Evolutionary conservation across 73 alveolate genomes (phyloP).

Genomic region (Paramecium primaurelia): DNA sequence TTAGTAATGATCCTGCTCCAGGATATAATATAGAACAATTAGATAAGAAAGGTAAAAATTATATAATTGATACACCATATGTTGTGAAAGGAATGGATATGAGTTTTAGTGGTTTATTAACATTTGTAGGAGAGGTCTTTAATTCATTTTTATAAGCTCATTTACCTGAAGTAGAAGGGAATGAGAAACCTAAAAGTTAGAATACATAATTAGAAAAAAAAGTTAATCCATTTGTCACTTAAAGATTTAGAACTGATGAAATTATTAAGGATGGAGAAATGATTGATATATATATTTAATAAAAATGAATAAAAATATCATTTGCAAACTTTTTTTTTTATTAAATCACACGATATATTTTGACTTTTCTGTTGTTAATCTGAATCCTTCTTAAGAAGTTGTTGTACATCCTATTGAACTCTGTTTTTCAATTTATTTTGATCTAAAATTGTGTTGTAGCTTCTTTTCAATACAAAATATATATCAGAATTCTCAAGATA

Average conservation of each 20-base stretch:
- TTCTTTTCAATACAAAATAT: neutral
- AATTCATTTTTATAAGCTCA: slow-evolving; percentile 55
- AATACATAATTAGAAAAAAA: slow-evolving; percentile 71
- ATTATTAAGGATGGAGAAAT: slow-evolving; percentile 89
- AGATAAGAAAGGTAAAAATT: slow-evolving; percentile 87
- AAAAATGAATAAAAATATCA: neutral
- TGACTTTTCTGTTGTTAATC: neutral
- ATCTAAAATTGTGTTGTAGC: neutral
- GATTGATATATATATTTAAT: neutral
- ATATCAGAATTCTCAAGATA: neutral
- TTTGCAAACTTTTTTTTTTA: neutral
- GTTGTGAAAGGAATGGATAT: slow-evolving; percentile 99
- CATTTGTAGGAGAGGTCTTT: slow-evolving; percentile 86
- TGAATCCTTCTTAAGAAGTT: neutral
- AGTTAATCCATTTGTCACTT: slow-evolving; percentile 76
- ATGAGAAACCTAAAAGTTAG: slow-evolving; percentile 64
- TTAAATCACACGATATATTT: neutral
- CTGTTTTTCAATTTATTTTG: neutral
- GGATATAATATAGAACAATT: slow-evolving; percentile 96
- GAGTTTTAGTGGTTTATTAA: slow-evolving; percentile 91
- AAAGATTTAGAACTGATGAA: slow-evolving; percentile 99
- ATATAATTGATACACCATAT: slow-evolving; percentile 93
- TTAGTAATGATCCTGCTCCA: slow-evolving; percentile 98
- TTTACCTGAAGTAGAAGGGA: slow-evolving; percentile 35
- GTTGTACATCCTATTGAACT: neutral